Evolutionary conservation across 1,284 basidiomycete species (phyloP), one percentile per base, ranked within the genome.

Genomic region (Entoloma clypeatum): DNA sequence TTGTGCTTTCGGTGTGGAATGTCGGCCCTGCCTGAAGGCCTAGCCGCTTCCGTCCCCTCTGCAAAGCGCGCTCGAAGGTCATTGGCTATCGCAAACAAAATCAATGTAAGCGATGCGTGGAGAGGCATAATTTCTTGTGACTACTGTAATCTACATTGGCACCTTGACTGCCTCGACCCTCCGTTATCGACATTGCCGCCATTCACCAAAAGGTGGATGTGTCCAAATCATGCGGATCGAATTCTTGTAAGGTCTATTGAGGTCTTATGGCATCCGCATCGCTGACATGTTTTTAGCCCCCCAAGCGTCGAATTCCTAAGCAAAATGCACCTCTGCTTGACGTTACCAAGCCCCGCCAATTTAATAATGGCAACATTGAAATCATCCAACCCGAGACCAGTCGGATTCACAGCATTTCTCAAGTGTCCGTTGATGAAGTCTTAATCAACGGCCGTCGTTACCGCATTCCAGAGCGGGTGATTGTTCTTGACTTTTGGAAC

Each of bases 201-300:
- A 18, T 79, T 86, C 43, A 81, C 80, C 50, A 85, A 85, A 67
- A 96, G 94, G 64, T 99, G 96, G 95, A 97, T 95, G 91, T 99
- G 95, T 65, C 96, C 96, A 2, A 92, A 93, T 56, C 95, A 99
- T 60, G 82, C 83, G 19, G 90, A 95, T 47, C 81, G 83, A 48
- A 74, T 86, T 44, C 62, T 88, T 48, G 86, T 88, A 56, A 60
- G 81, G 58, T 42, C 24, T 39, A 4, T 17, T 13, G n/a, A n/a
- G n/a, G 14, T 45, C 9, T 6, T 37, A 38, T 49, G 16, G 44
- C 36, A 39, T 39, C 37, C 26, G 31, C 39, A 30, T 22, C 28
- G 41, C 45, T 18, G 52, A 32, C 39, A 16, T 37, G 32, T 36
- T 38, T 33, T 7, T 54, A 93, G 89, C 73, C 73, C 57, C 76